Conservation (phyloP, 169 alveolate genomes). For the Pseudocohnilembus persalinus region DNA sequence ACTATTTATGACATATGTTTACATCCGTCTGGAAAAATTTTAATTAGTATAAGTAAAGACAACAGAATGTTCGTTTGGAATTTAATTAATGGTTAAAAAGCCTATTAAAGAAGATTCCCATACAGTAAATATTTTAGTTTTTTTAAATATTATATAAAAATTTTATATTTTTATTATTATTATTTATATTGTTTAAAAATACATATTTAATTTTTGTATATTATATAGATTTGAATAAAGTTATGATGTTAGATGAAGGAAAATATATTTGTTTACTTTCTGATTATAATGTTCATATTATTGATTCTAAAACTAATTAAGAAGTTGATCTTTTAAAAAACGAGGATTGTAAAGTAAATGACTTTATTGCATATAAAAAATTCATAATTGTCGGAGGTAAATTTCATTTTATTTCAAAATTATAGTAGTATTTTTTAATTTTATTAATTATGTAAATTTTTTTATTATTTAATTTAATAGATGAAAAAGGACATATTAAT, state of each 20-base stretch:
- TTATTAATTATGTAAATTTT: neutral
- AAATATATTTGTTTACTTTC: slow-evolving; percentile 4
- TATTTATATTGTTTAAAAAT: neutral
- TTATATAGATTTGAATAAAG: neutral
- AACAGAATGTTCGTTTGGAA: slow-evolving; percentile 18
- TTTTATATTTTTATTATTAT: neutral
- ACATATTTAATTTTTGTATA: neutral
- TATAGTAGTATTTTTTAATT: neutral
- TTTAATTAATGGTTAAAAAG: slow-evolving; percentile 13
- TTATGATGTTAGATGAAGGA: neutral
- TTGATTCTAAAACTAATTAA: slow-evolving; percentile 7
- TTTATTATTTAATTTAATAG: neutral
- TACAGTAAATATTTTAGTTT: neutral
- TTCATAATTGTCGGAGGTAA: slow-evolving; percentile 17
- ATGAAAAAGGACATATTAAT: slow-evolving; percentile 13
- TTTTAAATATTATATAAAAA: neutral
- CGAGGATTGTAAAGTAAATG: neutral
- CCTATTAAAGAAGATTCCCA: neutral
- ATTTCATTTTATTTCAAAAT: too few species aligned
- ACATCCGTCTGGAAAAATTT: slow-evolving; percentile 15
- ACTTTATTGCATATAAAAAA: slow-evolving; percentile 14
- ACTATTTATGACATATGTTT: slow-evolving; percentile 8
- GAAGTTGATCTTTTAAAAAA: slow-evolving; percentile 5
- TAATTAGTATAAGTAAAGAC: slow-evolving; percentile 12
- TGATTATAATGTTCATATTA: slow-evolving; percentile 11